Percentiles rank a stretch among this genome's conserved stretches.
Conservation (phyloP, 1,139 yeast genomes). For the Kodamaea suecica region DNA sequence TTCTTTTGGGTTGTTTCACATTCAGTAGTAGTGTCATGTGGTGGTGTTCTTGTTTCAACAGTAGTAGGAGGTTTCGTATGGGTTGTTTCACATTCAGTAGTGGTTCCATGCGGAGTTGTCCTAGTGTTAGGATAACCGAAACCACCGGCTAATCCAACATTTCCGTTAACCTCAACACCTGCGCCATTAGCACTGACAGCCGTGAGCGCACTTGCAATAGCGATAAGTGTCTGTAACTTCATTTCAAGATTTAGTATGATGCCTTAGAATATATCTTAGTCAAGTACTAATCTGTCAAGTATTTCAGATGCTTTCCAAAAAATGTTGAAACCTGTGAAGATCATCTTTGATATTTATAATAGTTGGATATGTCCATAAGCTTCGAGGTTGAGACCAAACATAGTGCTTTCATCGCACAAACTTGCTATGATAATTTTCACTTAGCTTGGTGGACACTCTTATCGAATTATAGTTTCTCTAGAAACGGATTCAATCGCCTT, state of each 20-base stretch:
- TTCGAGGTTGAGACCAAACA: background rate
- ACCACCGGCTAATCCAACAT: background rate
- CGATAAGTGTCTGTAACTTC: background rate
- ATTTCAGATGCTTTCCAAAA: no score
- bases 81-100: background rate
- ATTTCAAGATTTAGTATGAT: background rate
- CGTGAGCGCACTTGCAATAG: slow-evolving; percentile 1
- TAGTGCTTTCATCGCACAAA: background rate
- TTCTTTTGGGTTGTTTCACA: no score
- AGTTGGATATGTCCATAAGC: no score
- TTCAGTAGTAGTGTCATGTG: no score
- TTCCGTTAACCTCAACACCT: background rate
- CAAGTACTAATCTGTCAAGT: background rate
- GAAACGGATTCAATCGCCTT: no score
- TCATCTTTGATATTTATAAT: no score
- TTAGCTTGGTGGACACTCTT: no score
- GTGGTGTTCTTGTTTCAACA: no score
- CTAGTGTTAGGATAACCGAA: background rate
- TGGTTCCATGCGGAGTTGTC: background rate
- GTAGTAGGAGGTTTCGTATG: no score
- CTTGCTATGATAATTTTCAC: no score
- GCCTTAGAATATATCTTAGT: background rate
- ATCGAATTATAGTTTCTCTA: no score
- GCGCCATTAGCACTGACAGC: background rate
- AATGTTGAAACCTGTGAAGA: no score